Percentiles rank a stretch among this genome's conserved stretches.
Evolutionary conservation across 2,329 filamentous ascomycete genomes (phyloP).

Genomic region (Apiospora kogelbergensis): DNA sequence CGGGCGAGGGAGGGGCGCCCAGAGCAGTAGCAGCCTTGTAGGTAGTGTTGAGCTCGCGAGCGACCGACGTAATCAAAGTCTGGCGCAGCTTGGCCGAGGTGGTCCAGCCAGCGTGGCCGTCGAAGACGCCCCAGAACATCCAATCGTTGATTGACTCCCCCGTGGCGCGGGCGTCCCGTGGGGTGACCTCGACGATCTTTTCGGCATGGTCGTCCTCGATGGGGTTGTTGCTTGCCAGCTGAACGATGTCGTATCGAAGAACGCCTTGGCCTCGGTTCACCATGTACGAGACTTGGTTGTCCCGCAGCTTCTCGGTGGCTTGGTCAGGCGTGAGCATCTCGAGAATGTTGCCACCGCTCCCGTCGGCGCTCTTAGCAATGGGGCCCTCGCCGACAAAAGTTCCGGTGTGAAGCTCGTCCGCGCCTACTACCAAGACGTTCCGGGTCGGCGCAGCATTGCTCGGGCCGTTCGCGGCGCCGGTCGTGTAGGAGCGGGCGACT

Average conservation of each 20-base stretch:
- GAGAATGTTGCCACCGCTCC: slow-evolving; percentile 79
- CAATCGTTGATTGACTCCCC: slow-evolving; percentile 72
- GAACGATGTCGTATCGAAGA: slow-evolving; percentile 90
- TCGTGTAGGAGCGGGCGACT: slow-evolving; percentile 39
- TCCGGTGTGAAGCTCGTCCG: slow-evolving; percentile 86
- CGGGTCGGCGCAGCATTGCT: slow-evolving; percentile 49
- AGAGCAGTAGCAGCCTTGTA: slow-evolving; percentile 72
- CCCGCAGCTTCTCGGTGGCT: slow-evolving; percentile 83
- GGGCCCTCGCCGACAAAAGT: slow-evolving; percentile 83
- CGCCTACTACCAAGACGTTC: slow-evolving; percentile 82
- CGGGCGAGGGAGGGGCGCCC: slow-evolving; percentile 66
- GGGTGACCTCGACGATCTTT: slow-evolving; percentile 91
- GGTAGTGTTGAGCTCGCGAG: slow-evolving; percentile 86
- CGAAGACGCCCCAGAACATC: slow-evolving; percentile 99
- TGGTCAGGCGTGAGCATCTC: slow-evolving; percentile 98
- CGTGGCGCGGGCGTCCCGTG: slow-evolving; percentile 42
- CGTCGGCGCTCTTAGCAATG: slow-evolving; percentile 83
- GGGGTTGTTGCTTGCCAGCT: slow-evolving; percentile 93
- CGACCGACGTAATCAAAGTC: slow-evolving; percentile 87
- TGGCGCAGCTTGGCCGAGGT: slow-evolving; percentile 95
- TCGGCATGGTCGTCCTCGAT: slow-evolving; percentile 99
- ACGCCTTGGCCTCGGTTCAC: slow-evolving; percentile 89
- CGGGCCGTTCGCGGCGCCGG: slow-evolving; percentile 37
- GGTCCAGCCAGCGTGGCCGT: slow-evolving; percentile 90
- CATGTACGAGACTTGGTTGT: slow-evolving; percentile 87